These are phyloP conservation scores for Populus deltoides DNA, from an alignment of 345 rosid species.

Conservation along the genomic window DNA sequence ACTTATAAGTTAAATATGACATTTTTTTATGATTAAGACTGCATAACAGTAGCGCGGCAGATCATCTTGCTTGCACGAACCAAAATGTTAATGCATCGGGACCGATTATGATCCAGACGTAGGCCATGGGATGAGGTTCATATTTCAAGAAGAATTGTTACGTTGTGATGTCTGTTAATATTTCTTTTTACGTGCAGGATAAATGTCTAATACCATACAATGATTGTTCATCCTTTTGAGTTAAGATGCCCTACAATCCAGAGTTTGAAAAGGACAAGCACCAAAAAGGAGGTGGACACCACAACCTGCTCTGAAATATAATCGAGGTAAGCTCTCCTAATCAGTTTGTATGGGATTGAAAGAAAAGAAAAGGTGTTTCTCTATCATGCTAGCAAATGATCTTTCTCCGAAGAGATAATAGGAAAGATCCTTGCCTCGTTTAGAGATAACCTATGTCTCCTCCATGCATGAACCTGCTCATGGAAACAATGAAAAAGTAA, in stretches of 20 bases:
- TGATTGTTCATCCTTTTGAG: slow-evolving; percentile 31
- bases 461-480: slow-evolving; percentile 41
- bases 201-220: slow-evolving; percentile 24
- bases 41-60: neutral
- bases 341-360: slow-evolving; percentile 21
- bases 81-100: neutral
- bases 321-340: slow-evolving; percentile 35
- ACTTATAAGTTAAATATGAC: neutral
- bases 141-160: neutral
- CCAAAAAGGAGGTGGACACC: slow-evolving; percentile 34
- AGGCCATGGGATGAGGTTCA: neutral
- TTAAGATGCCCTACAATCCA: slow-evolving; percentile 24
- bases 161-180: neutral
- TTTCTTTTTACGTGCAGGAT: neutral
- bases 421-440: neutral
- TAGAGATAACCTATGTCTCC: slow-evolving; percentile 2
- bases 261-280: slow-evolving; percentile 46
- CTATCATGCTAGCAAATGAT: slow-evolving; percentile 18
- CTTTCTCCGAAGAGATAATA: neutral
- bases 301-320: slow-evolving; percentile 21
- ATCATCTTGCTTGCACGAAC: neutral
- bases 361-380: slow-evolving; percentile 7
- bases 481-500: neutral
- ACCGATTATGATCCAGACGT: neutral
- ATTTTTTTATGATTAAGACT: neutral